Conservation (phyloP, 768 basidiomycete genomes). For the Paxillus involutus region DNA sequence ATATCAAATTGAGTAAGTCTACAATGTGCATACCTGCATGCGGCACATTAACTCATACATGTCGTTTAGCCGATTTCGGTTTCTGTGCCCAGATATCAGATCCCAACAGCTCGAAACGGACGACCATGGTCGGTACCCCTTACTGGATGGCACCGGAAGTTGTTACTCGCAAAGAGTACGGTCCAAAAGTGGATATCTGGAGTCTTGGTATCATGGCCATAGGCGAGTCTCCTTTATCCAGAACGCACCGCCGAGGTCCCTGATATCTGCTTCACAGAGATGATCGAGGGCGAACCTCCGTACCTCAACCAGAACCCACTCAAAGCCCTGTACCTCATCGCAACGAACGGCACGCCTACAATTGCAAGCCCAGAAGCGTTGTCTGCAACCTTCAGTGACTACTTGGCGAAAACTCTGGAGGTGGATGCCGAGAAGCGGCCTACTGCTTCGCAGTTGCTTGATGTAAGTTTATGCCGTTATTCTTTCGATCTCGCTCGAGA, state of each 20-base stretch:
- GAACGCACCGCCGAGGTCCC: neutral
- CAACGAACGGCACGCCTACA: constrained; percentile 95
- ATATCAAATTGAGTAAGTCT: constrained; percentile 94
- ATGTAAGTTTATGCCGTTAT: constrained; percentile 44
- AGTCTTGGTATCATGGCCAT: constrained; percentile 95
- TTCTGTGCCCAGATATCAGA: constrained; percentile 97
- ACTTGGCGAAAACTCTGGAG: constrained; percentile 83
- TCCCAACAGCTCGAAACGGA: constrained; percentile 85
- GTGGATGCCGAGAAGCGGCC: constrained; percentile 96
- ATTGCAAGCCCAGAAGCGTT: constrained; percentile 87
- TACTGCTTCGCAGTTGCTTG: constrained; percentile 75
- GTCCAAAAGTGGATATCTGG: constrained; percentile 99
- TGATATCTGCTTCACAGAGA: constrained; percentile 52
- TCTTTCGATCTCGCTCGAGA: neutral
- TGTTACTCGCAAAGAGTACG: constrained; percentile 96
- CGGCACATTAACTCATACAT: neutral
- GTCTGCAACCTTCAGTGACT: constrained; percentile 82
- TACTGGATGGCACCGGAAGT: constrained; percentile 99
- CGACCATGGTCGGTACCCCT: constrained; percentile 97
- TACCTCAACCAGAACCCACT: constrained; percentile 96
- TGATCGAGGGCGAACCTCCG: constrained; percentile 98
- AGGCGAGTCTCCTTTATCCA: constrained; percentile 46
- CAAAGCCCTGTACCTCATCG: constrained; percentile 96
- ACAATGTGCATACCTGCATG: neutral
- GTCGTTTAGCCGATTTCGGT: constrained; percentile 85